Conservation (phyloP, 805 yeast species). For the Kuraishia floccosa region DNA sequence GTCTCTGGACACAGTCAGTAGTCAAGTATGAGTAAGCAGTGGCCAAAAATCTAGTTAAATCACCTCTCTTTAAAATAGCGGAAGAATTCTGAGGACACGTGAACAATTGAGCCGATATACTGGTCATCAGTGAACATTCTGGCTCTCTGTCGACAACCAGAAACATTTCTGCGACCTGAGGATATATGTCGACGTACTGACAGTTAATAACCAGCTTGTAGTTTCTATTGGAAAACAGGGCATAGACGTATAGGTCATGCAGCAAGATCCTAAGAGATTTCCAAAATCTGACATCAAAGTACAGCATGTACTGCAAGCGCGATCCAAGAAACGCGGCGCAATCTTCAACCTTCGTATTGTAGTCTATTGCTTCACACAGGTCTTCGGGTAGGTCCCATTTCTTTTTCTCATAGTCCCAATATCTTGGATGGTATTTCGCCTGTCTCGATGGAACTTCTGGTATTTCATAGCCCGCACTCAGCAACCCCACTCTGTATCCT, state of each 20-base stretch:
- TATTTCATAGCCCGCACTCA: constrained; percentile 22
- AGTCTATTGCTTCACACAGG: constrained; percentile 34
- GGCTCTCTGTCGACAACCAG: constrained; percentile 78
- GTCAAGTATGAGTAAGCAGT: constrained; percentile 55
- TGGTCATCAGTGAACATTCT: constrained; percentile 62
- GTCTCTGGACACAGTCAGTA: constrained; percentile 33
- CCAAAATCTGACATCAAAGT: constrained; percentile 66
- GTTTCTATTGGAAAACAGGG: constrained; percentile 46
- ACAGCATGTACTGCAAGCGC: constrained; percentile 46
- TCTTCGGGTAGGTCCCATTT: constrained; percentile 35
- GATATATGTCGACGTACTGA: constrained; percentile 79
- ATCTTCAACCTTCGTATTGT: constrained; percentile 6
- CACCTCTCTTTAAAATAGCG: constrained; percentile 51
- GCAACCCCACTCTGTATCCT: constrained; percentile 12
- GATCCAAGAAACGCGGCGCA: constrained; percentile 24
- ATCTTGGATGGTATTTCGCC: too few relatives aligned
- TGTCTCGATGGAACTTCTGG: constrained; percentile 22
- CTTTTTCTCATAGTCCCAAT: not conserved
- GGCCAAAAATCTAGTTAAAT: constrained; percentile 49
- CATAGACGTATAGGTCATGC: constrained; percentile 54
- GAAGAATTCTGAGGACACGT: constrained; percentile 80
- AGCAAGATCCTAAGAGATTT: constrained; percentile 43
- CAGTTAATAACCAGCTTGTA: constrained; percentile 53
- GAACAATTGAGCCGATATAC: constrained; percentile 75
- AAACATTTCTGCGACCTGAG: constrained; percentile 60